phyloP scores from a whole-genome alignment of 768 basidiomycete genomes.

The Suillus occidentalis region DNA sequence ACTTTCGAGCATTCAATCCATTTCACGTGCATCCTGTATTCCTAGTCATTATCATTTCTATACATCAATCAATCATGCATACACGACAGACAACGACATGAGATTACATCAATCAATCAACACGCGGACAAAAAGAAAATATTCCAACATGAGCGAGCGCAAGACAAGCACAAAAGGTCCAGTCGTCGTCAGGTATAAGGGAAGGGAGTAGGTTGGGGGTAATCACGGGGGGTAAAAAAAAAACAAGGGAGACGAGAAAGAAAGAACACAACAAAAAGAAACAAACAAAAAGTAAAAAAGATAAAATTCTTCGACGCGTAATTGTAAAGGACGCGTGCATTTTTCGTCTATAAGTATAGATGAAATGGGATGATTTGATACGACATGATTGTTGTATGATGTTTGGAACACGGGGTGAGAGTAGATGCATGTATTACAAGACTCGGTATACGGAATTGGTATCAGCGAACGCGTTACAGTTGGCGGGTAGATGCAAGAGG shows the following conservation, averaged over 20 bases:
- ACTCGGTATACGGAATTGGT: slow-evolving; percentile 10
- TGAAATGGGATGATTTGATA: background rate
- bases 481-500: slow-evolving; percentile 20
- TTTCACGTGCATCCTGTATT: slow-evolving; percentile 1
- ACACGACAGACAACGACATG: slow-evolving; percentile 3
- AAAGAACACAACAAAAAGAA: background rate
- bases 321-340: background rate
- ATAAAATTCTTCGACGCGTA: background rate
- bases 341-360: slow-evolving; percentile 6
- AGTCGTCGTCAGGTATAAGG: background rate
- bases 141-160: background rate
- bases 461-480: slow-evolving; percentile 2
- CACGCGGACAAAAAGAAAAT: background rate
- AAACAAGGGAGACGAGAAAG: background rate
- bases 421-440: slow-evolving; percentile 10
- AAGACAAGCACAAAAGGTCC: background rate
- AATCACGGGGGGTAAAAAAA: background rate
- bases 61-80: slow-evolving; percentile 6
- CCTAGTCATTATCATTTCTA: slow-evolving; percentile 3
- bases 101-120: slow-evolving; percentile 9
- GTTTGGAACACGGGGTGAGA: background rate
- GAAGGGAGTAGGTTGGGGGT: background rate
- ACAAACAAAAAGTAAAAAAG: background rate
- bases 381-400: slow-evolving; percentile 3
- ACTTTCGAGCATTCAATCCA: background rate